Evolutionary conservation across 768 basidiomycete genomes (phyloP), one percentile per base, ranked within the genome.

Genomic region (Tylopilus balloui): DNA sequence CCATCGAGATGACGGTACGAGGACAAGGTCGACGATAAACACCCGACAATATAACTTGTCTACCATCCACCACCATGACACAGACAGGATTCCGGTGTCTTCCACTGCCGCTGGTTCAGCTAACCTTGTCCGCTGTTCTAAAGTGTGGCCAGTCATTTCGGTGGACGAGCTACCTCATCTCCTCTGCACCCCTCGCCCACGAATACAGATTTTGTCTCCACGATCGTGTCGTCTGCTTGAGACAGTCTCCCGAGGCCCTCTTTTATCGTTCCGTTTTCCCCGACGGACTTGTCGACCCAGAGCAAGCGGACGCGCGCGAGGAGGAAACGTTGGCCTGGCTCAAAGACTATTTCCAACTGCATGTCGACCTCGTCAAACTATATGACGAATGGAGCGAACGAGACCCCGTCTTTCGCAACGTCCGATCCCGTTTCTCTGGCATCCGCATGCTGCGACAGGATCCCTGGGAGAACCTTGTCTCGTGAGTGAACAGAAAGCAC

Each of bases 401-500:
- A 39, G 96, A 99, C 60, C 71, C 77, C 25, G 81, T 93, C 46
- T 96, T 98, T 64, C 72, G 78, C 20, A 73, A 67, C 31, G 66
- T 86, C 29, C 75, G 75, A 52, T 70, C 77, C 19, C 76, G 85
- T 17, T 88, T 93, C 54, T 66, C 77, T 48, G 96, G 96, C 8
- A 88, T 95, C 38, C 71, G 94, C 46, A 84, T 97, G 50, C 67
- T 98, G 34, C 76, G 89, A 60, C 94, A 98, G 69, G 92, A 95
- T 62, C 91, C 92, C 56, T 98, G 92, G 86, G 95, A 98, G 70
- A 94, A 89, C 59, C 78, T 98, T 24, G 71, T 97, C 37, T 92
- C 91, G 93, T 96, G 67, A 59, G 89, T 81, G 38, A 38, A 45
- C 29, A 52, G 28, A 42, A 34, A 39, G 35, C 12, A 38, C 42